Conservation (phyloP, 73 alveolate species). For the Paramecium sonneborni region DNA sequence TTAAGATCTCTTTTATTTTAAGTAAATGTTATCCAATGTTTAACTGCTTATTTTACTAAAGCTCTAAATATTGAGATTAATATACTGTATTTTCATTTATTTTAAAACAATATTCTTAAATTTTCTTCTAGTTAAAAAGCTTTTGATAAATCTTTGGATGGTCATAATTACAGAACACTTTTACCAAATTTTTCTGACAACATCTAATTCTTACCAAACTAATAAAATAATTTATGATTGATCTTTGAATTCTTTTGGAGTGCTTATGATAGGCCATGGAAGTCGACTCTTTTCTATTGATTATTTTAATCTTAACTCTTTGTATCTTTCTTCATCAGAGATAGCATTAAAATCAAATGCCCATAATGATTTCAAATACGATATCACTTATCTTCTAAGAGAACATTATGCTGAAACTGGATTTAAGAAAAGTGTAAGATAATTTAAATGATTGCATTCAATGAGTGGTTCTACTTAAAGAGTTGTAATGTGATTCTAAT, state of each 20-base stretch:
- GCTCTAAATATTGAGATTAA: not conserved
- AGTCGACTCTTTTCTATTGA: not conserved
- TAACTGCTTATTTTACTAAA: not conserved
- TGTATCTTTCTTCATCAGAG: constrained; percentile 11
- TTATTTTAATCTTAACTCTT: not conserved
- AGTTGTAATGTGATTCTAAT: not conserved
- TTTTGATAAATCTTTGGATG: not conserved
- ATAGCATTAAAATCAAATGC: constrained; percentile 25
- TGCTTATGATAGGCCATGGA: constrained; percentile 34
- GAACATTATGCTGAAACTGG: constrained; percentile 3
- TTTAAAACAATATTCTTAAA: not conserved
- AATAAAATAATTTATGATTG: not conserved
- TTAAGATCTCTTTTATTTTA: constrained; percentile 1
- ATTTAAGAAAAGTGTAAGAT: constrained; percentile 29
- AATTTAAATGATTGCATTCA: not conserved
- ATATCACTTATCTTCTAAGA: not conserved
- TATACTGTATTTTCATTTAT: not conserved
- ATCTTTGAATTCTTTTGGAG: not conserved
- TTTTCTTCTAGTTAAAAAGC: not conserved
- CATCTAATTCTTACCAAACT: not conserved
- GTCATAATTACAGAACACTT: not conserved
- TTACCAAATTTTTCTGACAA: constrained; percentile 1
- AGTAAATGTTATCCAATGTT: not conserved
- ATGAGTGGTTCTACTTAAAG: not conserved
- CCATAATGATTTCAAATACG: not conserved